Evolutionary conservation across 352 stramenopile species (phyloP), one percentile per base, ranked within the genome.

Genomic region (Phytopythium sindhum): DNA sequence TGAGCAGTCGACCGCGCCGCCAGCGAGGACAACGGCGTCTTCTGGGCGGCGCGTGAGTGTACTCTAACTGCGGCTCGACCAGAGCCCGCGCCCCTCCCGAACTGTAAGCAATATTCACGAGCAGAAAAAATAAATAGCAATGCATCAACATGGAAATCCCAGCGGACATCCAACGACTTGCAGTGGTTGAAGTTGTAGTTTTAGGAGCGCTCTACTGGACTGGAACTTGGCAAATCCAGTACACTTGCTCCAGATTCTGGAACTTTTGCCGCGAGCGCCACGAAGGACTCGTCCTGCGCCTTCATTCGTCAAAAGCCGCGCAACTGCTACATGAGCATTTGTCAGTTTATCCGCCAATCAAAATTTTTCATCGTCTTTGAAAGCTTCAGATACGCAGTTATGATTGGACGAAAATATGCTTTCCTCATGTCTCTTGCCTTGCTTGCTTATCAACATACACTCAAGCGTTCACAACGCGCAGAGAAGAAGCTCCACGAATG

Each of bases 361-460:
- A 19, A 4, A 2, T 4, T 5, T 24, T 23, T 4, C 31, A 9
- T 54, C 47, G 47, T 54, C 24, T 24, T 44, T 29, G 5, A 57
- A 26, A 26, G 2, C 41, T 26, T 24, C 41, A 57, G 21, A 44
- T 29, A 8, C 51, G 21, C 29, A 12, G n/a, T 6, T 4, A 2
- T 24, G 37, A 61, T 51, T 61, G 56, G 56, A 4, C 26, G 21
- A 37, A 61, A 42, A 29, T 0, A 0, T 35, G 48, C 26, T 23
- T 17, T 26, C 2, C 7, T 48, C 24, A 42, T 52, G 56, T 29
- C 33, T 15, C 54, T 28, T 29, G 10, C 35, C 26, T 23, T 61
- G 56, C n/a, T 61, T 61, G 56, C 37, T 41, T 41, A 61, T 61
- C 56, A 61, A 52, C n/a, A 14, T n/a, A 29, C 45, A 52, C n/a